Base-by-base conservation (phyloP, 2,329 filamentous ascomycete species). In the Exophiala sp. region DNA sequence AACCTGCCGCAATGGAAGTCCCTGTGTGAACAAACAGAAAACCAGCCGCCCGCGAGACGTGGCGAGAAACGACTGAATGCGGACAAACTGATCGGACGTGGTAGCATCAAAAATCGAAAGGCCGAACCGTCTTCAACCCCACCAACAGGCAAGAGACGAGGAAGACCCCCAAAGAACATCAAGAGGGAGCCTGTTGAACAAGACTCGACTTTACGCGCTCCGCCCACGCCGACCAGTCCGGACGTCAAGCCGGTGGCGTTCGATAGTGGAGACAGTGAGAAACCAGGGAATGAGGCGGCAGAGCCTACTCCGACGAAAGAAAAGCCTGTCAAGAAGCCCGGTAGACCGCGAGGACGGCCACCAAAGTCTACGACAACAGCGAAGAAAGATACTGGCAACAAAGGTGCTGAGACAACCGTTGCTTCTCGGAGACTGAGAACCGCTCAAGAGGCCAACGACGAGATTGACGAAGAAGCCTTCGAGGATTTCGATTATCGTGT, bases 1-100 rank as follows among this genome's bases (percentile, higher is more conserved):
- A 99, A 96, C 64, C 78, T 99, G 3, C 92, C 92, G 0, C 91
- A 99, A 71, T 99, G 94, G 94, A 89, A 91, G 63, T 83, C 89
- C 51, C 79, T 97, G 36, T 96, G 91, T 68, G 89, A 96, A 60
- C 91, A 96, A 72, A 91, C 89, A 68, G 91, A 96, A 65, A 91
- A 99, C 69, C 94, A 97, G 65, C 94, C 94, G 8, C 94, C 94
- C 0, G 94, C 94, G 5, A 86, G 86, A 65, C 85, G 94, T 68
- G 94, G 95, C 39, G 75, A 78, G 57, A 67, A 75, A 56, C 70
- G 75, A 29, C 29, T 63, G 45, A 64, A 64, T 40, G 62, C 62
- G 14, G 62, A 64, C 51, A 63, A 60, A 38, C 39, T 63, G n/a
- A 50, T 64, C 3, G 62, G 61, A 8, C 53, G 61, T 29, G 60